phyloP scores from a whole-genome alignment of 345 rosid species.

The Brassica nigra region DNA sequence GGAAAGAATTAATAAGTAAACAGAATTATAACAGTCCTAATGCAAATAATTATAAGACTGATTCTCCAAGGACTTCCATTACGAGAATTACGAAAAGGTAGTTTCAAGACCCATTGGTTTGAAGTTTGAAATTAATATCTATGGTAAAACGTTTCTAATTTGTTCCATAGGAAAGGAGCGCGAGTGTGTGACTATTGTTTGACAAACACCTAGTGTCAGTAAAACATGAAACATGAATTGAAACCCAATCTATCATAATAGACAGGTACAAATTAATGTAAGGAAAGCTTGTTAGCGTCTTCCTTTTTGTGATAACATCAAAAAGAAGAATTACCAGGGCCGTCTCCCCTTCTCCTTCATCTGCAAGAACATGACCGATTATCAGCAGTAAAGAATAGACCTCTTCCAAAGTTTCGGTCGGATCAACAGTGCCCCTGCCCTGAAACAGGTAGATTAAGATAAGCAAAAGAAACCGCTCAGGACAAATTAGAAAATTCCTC shows the following conservation, averaged over 20 bases:
- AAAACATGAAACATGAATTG: slow-evolving; percentile 15
- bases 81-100: slow-evolving; percentile 13
- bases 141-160: slow-evolving; percentile 10
- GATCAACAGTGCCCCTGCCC: slow-evolving; percentile 89
- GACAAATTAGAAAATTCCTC: slow-evolving; percentile 16
- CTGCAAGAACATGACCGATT: slow-evolving; percentile 93
- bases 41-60: slow-evolving; percentile 10
- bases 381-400: slow-evolving; percentile 81
- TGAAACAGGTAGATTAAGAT: slow-evolving; percentile 37
- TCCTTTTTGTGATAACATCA: slow-evolving; percentile 19
- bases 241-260: slow-evolving; percentile 13
- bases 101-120: slow-evolving; percentile 6
- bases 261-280: neutral
- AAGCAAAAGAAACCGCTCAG: slow-evolving; percentile 30
- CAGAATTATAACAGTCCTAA: slow-evolving; percentile 8
- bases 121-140: slow-evolving; percentile 6
- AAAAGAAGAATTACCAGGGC: slow-evolving; percentile 67
- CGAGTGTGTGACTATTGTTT: neutral
- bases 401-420: slow-evolving; percentile 85
- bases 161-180: neutral
- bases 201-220: neutral
- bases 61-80: slow-evolving; percentile 13
- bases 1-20: slow-evolving; percentile 6
- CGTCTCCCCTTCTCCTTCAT: slow-evolving; percentile 99
- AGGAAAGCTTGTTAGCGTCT: slow-evolving; percentile 17